These are phyloP conservation scores for Xerocomellus chrysenteron DNA, from an alignment of 768 basidiomycete genomes.

Conservation along the genomic window DNA sequence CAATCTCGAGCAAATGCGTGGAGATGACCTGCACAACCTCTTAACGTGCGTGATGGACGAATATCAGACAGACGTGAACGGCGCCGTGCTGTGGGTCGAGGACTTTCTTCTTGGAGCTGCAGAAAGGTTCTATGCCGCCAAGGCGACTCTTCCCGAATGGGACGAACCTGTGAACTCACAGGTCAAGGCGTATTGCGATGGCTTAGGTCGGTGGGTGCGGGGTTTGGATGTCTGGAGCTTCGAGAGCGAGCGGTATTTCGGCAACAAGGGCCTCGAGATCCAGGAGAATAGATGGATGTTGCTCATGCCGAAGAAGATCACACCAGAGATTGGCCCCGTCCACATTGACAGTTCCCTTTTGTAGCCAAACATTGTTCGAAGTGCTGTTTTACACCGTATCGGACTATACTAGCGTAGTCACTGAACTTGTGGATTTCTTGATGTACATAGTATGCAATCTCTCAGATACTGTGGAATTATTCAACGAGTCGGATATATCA, in stretches of 20 bases:
- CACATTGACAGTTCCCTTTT: conserved; percentile 4
- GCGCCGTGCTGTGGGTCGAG: conserved; percentile 13
- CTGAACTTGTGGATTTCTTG: too few species aligned
- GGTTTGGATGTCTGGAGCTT: conserved; percentile 54
- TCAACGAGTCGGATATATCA: too few species aligned
- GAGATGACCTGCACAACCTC: conserved; percentile 36
- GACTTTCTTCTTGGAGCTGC: neutral
- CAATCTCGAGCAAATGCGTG: conserved; percentile 32
- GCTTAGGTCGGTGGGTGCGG: conserved; percentile 51
- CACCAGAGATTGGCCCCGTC: conserved; percentile 2
- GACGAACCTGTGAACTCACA: conserved; percentile 23
- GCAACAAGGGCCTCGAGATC: conserved; percentile 32
- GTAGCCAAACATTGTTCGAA: neutral
- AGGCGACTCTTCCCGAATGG: conserved; percentile 35
- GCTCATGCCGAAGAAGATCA: conserved; percentile 26
- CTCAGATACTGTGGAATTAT: too few species aligned
- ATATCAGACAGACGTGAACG: conserved; percentile 13
- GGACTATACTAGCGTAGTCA: too few species aligned
- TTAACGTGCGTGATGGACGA: conserved; percentile 53
- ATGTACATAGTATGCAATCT: too few species aligned
- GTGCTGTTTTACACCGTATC: too few species aligned
- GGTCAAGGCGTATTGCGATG: conserved; percentile 38
- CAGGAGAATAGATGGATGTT: conserved; percentile 30
- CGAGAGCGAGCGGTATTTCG: conserved; percentile 43
- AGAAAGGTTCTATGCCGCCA: conserved; percentile 8